phyloP scores from a whole-genome alignment of 192 early-diverging fungal genomes.

The Backusella circina region DNA sequence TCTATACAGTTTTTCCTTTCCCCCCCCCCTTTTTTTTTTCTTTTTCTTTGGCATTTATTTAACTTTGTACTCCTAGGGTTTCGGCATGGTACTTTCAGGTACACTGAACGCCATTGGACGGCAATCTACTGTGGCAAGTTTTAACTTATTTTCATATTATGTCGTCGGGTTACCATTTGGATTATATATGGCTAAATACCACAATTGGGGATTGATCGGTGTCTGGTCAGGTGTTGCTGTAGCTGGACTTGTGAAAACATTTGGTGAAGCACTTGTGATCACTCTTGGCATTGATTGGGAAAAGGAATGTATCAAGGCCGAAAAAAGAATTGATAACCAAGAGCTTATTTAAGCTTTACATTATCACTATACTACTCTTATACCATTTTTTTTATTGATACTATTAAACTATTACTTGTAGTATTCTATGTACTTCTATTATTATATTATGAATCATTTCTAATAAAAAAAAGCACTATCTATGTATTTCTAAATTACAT shows the following conservation, averaged over 20 bases:
- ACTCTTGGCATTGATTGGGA: slow-evolving; percentile 13
- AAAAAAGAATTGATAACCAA: slow-evolving; percentile 6
- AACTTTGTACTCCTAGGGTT: slow-evolving; percentile 1
- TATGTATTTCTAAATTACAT: background rate
- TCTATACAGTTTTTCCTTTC: background rate
- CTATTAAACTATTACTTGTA: background rate
- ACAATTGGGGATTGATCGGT: slow-evolving; percentile 18
- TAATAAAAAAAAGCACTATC: background rate
- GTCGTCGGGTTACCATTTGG: slow-evolving; percentile 24
- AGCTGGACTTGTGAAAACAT: slow-evolving; percentile 13
- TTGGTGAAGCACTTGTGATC: slow-evolving; percentile 14
- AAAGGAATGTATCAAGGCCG: slow-evolving; percentile 6
- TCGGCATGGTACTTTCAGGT: slow-evolving; percentile 18
- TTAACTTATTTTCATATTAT: slow-evolving; percentile 25
- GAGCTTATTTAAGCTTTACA: background rate
- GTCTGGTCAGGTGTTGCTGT: slow-evolving; percentile 25
- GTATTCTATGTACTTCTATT: background rate
- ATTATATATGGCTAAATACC: slow-evolving; percentile 12
- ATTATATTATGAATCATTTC: background rate
- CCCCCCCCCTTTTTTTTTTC: background rate
- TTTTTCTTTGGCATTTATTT: background rate
- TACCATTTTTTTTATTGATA: background rate
- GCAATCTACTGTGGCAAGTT: slow-evolving; percentile 18
- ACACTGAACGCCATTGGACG: slow-evolving; percentile 23
- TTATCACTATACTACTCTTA: background rate